Evolutionary conservation across 2,329 filamentous ascomycete genomes (phyloP).

Genomic region (Fusarium praegraminearum): DNA sequence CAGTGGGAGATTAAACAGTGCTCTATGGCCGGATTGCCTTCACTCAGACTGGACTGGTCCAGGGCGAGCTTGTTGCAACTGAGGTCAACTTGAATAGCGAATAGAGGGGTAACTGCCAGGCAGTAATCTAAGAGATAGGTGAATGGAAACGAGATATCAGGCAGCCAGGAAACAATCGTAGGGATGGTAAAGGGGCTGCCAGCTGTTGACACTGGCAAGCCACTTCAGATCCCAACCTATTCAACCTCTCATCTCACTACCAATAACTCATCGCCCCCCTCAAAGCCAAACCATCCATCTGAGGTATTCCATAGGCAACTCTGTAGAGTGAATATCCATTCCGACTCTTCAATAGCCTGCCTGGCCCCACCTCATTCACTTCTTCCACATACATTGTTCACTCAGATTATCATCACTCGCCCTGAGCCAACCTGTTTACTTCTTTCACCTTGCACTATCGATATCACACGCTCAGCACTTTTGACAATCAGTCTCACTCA

Average conservation of each 20-base stretch:
- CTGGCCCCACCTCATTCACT: not conserved
- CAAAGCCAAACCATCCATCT: not conserved
- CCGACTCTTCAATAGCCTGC: not conserved
- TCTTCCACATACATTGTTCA: not conserved
- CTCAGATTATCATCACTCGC: not conserved
- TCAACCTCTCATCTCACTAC: not conserved
- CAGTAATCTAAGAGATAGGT: not conserved
- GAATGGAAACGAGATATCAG: slow-evolving; percentile 1
- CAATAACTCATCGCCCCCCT: not conserved
- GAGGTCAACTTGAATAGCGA: not conserved
- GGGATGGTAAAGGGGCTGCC: not conserved
- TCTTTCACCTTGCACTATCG: too few relatives aligned
- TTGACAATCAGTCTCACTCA: not conserved
- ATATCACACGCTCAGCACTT: not conserved
- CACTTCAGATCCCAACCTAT: slow-evolving; percentile 4
- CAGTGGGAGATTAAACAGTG: not conserved
- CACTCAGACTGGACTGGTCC: not conserved
- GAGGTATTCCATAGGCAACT: not conserved
- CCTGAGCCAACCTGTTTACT: not conserved
- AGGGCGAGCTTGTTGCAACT: too few relatives aligned
- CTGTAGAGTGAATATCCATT: not conserved
- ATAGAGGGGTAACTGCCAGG: not conserved
- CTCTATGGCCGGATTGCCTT: not conserved
- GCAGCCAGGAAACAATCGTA: not conserved
- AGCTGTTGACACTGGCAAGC: slow-evolving; percentile 21